Evolutionary conservation across 345 rosid genomes (phyloP).

Genomic region (Eucalyptus brandiana): DNA sequence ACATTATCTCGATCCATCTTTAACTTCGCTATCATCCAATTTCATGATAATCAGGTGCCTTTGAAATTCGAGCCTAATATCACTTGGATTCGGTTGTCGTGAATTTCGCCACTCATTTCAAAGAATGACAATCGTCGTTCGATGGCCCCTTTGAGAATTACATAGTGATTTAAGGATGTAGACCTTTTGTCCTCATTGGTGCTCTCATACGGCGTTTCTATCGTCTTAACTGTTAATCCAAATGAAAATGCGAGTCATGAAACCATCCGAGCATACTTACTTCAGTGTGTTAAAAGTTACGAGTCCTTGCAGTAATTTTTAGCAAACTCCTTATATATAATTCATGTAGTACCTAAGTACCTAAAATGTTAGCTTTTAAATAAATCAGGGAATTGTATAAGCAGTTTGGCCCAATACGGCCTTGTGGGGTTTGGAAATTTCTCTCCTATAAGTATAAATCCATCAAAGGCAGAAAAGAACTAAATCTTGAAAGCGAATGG

Average conservation of each 20-base stretch:
- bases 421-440: not conserved
- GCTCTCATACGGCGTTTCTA: not conserved
- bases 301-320: not conserved
- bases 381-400: not conserved
- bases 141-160: not conserved
- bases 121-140: not conserved
- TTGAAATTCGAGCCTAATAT: not conserved
- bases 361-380: not conserved
- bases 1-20: not conserved
- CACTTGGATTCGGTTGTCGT: not conserved
- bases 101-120: not conserved
- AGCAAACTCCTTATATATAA: not conserved
- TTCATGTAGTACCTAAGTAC: not conserved
- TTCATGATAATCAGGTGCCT: not conserved
- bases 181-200: not conserved
- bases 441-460: not conserved
- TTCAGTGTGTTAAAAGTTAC: not conserved
- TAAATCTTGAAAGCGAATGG: not conserved
- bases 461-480: not conserved
- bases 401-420: not conserved
- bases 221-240: not conserved
- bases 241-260: not conserved
- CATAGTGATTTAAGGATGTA: not conserved
- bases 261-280: not conserved
- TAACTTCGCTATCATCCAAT: not conserved